Base-by-base conservation (phyloP, 106 monocot species). In the Iris macrosiphon region DNA sequence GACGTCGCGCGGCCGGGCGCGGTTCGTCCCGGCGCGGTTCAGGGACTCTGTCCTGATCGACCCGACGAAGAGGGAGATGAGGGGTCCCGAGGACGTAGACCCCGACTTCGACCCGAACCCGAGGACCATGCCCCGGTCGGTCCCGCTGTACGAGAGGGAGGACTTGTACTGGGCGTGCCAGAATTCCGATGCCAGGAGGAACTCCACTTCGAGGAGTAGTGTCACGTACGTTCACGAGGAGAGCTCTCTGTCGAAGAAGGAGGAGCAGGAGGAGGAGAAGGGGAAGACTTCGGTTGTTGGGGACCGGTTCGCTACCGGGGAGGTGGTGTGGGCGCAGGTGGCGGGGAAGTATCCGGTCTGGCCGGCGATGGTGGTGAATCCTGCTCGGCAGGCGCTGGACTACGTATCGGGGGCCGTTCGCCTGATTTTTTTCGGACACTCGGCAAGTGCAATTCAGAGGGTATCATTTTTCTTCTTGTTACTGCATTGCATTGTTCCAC, bases 271-370 rank as follows among this genome's bases (percentile, higher is more conserved):
- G 13, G 15, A 35, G 24, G 66, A 56, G 20, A 48, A 45, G 43
- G 52, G 18, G 17, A 71, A 76, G n/a, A n/a, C n/a, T n/a, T n/a
- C n/a, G n/a, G n/a, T n/a, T n/a, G n/a, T n/a, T n/a, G n/a, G n/a
- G n/a, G n/a, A n/a, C n/a, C n/a, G n/a, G 1, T 83, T 96, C 38
- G 57, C n/a, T 3, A 61, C 49, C 31, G 95, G 95, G 0, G 89
- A 89, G 43, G 52, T 96, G 21, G 79, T 96, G n/a, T 96, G 95
- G 95, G 95, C 77, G 25, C 85, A 77, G 64, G 39, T 64, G n/a
- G 83, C 86, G 44, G 80, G 75, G 58, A 69, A 45, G 49, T 78
- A 77, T 51, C 82, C 90, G 1, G 68, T 72, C 22, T 96, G 95
- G 95, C 95, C 95, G 3, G 85, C 84, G 12, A 53, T 78, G 17